These are phyloP conservation scores for Rhodofomes roseus DNA, from an alignment of 1,284 basidiomycete species.

Conservation along the genomic window DNA sequence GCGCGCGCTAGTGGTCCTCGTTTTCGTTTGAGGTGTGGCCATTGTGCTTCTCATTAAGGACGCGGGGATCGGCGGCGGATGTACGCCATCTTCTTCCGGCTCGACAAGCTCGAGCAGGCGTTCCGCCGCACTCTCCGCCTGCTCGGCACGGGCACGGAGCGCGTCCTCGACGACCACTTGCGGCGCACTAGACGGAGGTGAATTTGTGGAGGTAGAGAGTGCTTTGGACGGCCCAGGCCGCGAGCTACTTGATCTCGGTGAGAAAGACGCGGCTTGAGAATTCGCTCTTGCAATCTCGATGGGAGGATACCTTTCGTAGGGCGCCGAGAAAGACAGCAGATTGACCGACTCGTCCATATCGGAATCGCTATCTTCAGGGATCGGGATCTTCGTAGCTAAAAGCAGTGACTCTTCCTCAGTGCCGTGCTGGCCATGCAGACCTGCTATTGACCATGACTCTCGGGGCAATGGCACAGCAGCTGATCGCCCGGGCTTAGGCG, in stretches of 20 bases:
- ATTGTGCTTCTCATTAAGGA: slow-evolving; percentile 44
- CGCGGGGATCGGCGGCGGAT: slow-evolving; percentile 49
- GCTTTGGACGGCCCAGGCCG: slow-evolving; percentile 51
- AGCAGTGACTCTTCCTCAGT: slow-evolving; percentile 61
- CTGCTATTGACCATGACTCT: slow-evolving; percentile 33
- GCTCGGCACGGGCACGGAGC: slow-evolving; percentile 78
- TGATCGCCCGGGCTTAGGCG: slow-evolving; percentile 27
- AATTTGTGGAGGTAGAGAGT: slow-evolving; percentile 40
- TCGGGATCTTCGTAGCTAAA: slow-evolving; percentile 63
- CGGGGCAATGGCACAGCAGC: slow-evolving; percentile 26
- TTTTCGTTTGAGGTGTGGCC: slow-evolving; percentile 35
- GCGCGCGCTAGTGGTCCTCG: slow-evolving; percentile 27
- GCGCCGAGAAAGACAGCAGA: slow-evolving; percentile 68
- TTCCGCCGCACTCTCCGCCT: slow-evolving; percentile 85
- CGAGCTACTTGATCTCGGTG: slow-evolving; percentile 51
- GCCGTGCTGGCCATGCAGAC: slow-evolving; percentile 25
- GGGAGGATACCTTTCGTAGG: slow-evolving; percentile 51
- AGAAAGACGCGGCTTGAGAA: slow-evolving; percentile 33
- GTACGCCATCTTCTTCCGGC: slow-evolving; percentile 56
- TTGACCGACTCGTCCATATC: slow-evolving; percentile 57
- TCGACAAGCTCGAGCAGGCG: slow-evolving; percentile 77
- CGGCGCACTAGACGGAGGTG: slow-evolving; percentile 33
- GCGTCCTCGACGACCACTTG: slow-evolving; percentile 77
- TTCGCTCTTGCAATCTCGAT: slow-evolving; percentile 12
- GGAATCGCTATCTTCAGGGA: slow-evolving; percentile 70